phyloP scores from a whole-genome alignment of 768 basidiomycete species.

The Serendipita sp. region DNA sequence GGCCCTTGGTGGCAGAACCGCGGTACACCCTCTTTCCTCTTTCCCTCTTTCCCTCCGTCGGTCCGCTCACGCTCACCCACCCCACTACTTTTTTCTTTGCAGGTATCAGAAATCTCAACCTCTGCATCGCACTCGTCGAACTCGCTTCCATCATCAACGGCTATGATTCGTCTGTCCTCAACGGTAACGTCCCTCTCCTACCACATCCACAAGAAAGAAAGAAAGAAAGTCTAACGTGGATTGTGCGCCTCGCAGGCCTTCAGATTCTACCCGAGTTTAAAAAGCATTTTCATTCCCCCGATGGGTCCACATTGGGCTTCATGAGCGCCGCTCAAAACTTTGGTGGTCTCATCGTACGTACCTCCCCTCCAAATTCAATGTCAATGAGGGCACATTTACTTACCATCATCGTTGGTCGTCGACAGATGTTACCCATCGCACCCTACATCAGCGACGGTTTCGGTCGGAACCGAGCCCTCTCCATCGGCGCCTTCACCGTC shows the following conservation, averaged over 20 bases:
- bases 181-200: constrained; percentile 21
- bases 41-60: not conserved
- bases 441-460: constrained; percentile 20
- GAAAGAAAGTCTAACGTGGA: not conserved
- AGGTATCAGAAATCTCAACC: constrained; percentile 45
- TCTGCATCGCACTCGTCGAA: constrained; percentile 44
- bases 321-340: constrained; percentile 35
- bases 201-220: too few relatives aligned
- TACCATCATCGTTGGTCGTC: not conserved
- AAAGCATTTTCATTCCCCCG: constrained; percentile 28
- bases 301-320: too few relatives aligned
- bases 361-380: not conserved
- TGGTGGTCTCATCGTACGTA: constrained; percentile 33
- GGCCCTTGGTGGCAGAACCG: constrained; percentile 48
- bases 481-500: constrained; percentile 47
- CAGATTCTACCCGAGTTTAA: constrained; percentile 55
- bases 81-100: not conserved
- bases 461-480: constrained; percentile 39
- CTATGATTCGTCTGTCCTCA: constrained; percentile 50
- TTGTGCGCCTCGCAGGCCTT: constrained; percentile 34
- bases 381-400: not conserved
- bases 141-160: constrained; percentile 52
- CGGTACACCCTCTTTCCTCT: constrained; percentile 18
- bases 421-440: constrained; percentile 32
- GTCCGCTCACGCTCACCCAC: too few relatives aligned